Evolutionary conservation across 2,329 filamentous ascomycete species (phyloP), one percentile per base, ranked within the genome.

Genomic region (Pseudohalonectria lignicola): DNA sequence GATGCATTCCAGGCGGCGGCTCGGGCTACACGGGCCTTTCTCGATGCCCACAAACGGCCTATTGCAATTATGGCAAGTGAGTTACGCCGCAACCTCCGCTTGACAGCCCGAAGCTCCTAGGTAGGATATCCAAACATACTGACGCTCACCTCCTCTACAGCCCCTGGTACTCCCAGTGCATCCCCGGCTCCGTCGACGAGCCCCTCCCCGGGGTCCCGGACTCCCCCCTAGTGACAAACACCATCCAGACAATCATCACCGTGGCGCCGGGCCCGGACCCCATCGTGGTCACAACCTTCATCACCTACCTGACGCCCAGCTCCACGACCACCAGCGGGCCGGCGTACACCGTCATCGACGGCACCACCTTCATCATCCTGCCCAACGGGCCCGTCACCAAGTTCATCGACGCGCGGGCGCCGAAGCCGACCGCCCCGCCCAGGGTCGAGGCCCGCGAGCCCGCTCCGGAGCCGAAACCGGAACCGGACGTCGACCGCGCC

Each of bases 101-200:
- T 31, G 5, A 5, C 5, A 18, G 15, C 12, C 7, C 30, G n/a
- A n/a, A n/a, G n/a, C 30, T 31, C 13, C 4, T 4, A 3, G 30
- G 1, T 8, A 7, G 1, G 17, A 31, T 6, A 16, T 3, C 5
- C 10, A 10, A 16, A 4, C 23, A 19, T 3, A 11, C 34, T 36
- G 20, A 36, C 23, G n/a, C 8, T 5, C 13, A 8, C 1, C 8
- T 11, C 6, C n/a, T 12, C 16, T 13, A 34, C 21, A 43, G 39
- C 34, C 36, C 34, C 11, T 44, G 39, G 39, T 44, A 44, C 17
- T 44, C 42, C 3, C 42, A 44, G 21, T 44, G 42, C 30, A n/a
- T 40, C 4, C 42, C 42, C 4, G 35, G 37, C 13, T 33, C 26
- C 19, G 28, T 28, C 17, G 39, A 39, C 12, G 34, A 37, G 4